Percentiles rank a stretch among this genome's conserved stretches.
Conservation (phyloP, 441 rosid species). For the Corymbia calophylla region DNA sequence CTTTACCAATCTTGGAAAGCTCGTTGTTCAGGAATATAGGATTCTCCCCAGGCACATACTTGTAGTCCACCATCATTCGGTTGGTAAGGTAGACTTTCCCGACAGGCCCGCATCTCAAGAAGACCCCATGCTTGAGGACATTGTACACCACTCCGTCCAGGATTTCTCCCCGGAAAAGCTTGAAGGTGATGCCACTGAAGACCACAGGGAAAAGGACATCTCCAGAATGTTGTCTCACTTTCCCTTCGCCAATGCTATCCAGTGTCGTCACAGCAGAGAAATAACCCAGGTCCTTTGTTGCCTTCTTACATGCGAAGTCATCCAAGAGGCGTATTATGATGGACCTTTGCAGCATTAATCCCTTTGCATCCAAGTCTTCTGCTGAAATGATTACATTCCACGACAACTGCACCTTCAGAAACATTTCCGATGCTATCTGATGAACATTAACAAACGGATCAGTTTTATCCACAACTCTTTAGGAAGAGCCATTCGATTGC, state of each 20-base stretch:
- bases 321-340: conserved; percentile 51
- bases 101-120: conserved; percentile 66
- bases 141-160: conserved; percentile 61
- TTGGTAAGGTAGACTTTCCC: conserved; percentile 47
- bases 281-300: conserved; percentile 73
- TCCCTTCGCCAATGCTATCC: conserved; percentile 66
- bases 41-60: conserved; percentile 51
- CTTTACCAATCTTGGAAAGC: conserved; percentile 49
- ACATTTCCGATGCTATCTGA: conserved; percentile 27
- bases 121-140: conserved; percentile 75
- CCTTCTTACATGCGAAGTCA: conserved; percentile 54
- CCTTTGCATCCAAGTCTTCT: conserved; percentile 50
- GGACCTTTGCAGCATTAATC: conserved; percentile 59
- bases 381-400: conserved; percentile 78
- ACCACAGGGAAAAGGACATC: conserved; percentile 75
- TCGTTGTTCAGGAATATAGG: conserved; percentile 59
- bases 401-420: conserved; percentile 60
- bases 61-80: conserved; percentile 54
- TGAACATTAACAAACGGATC: background rate
- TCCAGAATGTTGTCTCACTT: conserved; percentile 57
- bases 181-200: conserved; percentile 68
- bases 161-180: conserved; percentile 71
- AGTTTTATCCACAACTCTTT: background rate
- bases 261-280: conserved; percentile 47
- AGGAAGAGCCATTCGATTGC: background rate